Base-by-base conservation (phyloP, 352 stramenopile genomes). In the Hyaloperonospora brassicae region DNA sequence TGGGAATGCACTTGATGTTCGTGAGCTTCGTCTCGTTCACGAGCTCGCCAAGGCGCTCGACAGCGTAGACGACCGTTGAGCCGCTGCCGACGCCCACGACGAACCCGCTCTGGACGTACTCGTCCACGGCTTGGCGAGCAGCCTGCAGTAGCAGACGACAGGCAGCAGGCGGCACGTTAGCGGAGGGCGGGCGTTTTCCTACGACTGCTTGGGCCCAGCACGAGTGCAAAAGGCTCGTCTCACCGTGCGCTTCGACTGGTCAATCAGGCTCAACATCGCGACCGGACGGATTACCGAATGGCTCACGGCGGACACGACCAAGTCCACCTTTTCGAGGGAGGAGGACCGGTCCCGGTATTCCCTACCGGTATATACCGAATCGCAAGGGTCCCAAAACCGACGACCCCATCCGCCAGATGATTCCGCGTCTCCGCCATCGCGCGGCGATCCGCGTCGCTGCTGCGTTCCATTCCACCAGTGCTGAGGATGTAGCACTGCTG, bases 31-130 rank as follows among this genome's bases (percentile, higher is more conserved):
- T 85, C 49, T 87, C 86, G 49, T 89, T 89, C 27, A 98, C 83
- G 56, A 93, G 73, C 69, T 98, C 75, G 10, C 95, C 96, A 13
- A 99, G 83, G 17, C 95, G 79, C 72, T 98, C 95, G 30, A 98
- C 95, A 35, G 95, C 97, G 72, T 98, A 98, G 51, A 98, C 97
- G 34, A 98, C 96, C 12, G 97, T 99, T 44, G 95, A 98, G 57
- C 97, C 97, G 54, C 94, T 98, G 69, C 97, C 97, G 39, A 99
- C 83, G 40, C 97, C 97, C 53, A 99, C 95, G 35, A 98, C 79
- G 87, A 98, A 98, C 34, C 95, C 95, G 64, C 87, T 90, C 40
- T 75, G 66, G 17, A 97, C 86, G 64, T 92, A 96, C 64, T 97
- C 91, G 61, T 97, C 90, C 55, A 97, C 86, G 13, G 89, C 87